Percentiles rank a stretch among this genome's conserved stretches.
These are phyloP conservation scores for Solanum neorickii DNA, from an alignment of 257 asterid species.

Conservation along the genomic window DNA sequence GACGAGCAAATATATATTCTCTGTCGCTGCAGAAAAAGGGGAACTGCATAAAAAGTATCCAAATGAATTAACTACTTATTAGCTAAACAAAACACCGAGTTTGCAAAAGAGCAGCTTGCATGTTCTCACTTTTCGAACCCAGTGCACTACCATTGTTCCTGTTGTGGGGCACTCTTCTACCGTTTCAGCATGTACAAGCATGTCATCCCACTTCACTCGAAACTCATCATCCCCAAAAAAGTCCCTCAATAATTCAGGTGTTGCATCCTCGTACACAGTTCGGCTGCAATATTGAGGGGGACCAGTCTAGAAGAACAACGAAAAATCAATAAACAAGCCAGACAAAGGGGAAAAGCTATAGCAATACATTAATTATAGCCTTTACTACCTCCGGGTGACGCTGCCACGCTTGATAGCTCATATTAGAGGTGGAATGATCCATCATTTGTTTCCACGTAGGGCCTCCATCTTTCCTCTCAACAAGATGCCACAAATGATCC, in stretches of 20 bases:
- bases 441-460: slow-evolving; percentile 87
- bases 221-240: slow-evolving; percentile 96
- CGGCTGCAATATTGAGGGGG: slow-evolving; percentile 93
- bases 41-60: slow-evolving; percentile 42
- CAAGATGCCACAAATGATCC: slow-evolving; percentile 54
- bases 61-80: neutral
- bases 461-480: slow-evolving; percentile 81
- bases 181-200: slow-evolving; percentile 58
- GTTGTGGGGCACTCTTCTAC: slow-evolving; percentile 74
- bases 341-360: neutral
- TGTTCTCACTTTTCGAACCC: slow-evolving; percentile 73
- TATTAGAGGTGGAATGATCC: slow-evolving; percentile 59
- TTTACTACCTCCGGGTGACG: slow-evolving; percentile 61
- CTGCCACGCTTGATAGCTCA: slow-evolving; percentile 97
- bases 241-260: slow-evolving; percentile 82
- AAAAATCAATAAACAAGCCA: neutral
- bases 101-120: neutral
- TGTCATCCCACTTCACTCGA: slow-evolving; percentile 83
- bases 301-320: slow-evolving; percentile 33
- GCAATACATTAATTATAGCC: neutral
- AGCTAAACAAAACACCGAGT: neutral
- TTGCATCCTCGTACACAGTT: slow-evolving; percentile 87
- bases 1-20: slow-evolving; percentile 81
- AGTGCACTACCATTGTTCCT: slow-evolving; percentile 74
- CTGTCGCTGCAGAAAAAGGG: slow-evolving; percentile 96